Evolutionary conservation across 768 basidiomycete genomes (phyloP).

Genomic region (Mycena capillaripes): DNA sequence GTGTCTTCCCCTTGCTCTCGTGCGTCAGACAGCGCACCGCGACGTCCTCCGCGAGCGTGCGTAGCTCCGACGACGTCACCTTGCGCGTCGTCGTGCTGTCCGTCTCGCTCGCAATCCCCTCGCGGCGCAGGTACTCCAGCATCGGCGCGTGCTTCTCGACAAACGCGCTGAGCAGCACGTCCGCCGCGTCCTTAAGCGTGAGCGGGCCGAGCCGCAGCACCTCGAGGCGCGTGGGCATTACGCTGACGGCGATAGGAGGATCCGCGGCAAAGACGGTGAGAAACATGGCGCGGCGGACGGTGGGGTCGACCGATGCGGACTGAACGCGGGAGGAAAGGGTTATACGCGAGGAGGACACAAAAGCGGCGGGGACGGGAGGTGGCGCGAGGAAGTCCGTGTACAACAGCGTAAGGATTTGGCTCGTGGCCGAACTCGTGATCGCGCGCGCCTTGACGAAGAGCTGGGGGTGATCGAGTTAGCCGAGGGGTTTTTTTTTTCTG

Average conservation of each 20-base stretch:
- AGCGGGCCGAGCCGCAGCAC: constrained; percentile 68
- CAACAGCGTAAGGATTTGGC: constrained; percentile 70
- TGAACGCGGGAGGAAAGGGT: neutral
- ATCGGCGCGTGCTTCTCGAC: constrained; percentile 69
- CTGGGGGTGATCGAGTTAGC: constrained; percentile 49
- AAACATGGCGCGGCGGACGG: constrained; percentile 81
- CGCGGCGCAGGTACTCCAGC: constrained; percentile 62
- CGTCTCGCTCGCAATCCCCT: constrained; percentile 49
- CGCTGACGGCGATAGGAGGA: constrained; percentile 38
- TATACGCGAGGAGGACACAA: neutral
- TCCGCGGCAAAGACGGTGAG: constrained; percentile 69
- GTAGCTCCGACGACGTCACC: constrained; percentile 50
- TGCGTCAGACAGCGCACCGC: constrained; percentile 71
- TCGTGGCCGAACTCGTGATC: constrained; percentile 63
- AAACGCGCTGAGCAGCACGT: constrained; percentile 78
- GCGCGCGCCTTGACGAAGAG: constrained; percentile 80
- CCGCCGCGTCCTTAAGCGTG: constrained; percentile 69
- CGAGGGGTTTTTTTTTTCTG: neutral
- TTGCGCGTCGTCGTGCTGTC: constrained; percentile 36
- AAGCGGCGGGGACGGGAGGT: constrained; percentile 7
- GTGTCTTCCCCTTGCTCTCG: constrained; percentile 77
- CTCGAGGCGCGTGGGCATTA: constrained; percentile 67
- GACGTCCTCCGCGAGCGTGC: constrained; percentile 69
- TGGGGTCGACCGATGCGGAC: constrained; percentile 53
- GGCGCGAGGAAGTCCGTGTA: constrained; percentile 75